phyloP scores from a whole-genome alignment of 306 rosid species.

The Arachis hypogaea region DNA sequence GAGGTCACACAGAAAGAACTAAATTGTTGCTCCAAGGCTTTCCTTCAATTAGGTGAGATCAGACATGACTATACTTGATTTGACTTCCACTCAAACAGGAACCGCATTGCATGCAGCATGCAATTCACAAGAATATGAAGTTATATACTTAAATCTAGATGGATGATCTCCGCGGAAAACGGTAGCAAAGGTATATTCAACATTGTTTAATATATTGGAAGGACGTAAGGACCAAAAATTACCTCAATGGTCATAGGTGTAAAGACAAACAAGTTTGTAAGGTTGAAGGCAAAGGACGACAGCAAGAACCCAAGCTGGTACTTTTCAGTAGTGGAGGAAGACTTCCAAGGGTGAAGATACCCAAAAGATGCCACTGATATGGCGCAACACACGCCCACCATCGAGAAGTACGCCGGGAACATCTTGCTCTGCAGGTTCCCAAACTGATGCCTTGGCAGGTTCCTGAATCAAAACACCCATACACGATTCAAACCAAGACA shows the following conservation, averaged over 20 bases:
- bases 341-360: constrained; percentile 91
- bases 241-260: constrained; percentile 99
- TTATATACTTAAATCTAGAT: no score
- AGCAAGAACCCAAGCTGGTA: constrained; percentile 96
- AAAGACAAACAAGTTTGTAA: constrained; percentile 83
- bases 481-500: background rate
- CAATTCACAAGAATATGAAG: background rate
- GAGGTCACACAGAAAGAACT: no score
- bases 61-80: background rate
- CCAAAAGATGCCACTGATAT: constrained; percentile 79
- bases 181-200: no score
- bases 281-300: constrained; percentile 81
- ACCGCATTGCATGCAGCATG: constrained; percentile 1
- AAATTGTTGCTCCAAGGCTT: no score
- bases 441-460: constrained; percentile 97
- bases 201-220: background rate
- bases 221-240: background rate
- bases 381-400: constrained; percentile 82
- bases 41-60: background rate
- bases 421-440: constrained; percentile 98
- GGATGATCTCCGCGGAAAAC: no score
- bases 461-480: constrained; percentile 47
- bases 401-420: constrained; percentile 91
- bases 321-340: constrained; percentile 67
- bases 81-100: background rate